Evolutionary conservation across 768 basidiomycete genomes (phyloP).

Genomic region (Goffeauzyma gilvescens): DNA sequence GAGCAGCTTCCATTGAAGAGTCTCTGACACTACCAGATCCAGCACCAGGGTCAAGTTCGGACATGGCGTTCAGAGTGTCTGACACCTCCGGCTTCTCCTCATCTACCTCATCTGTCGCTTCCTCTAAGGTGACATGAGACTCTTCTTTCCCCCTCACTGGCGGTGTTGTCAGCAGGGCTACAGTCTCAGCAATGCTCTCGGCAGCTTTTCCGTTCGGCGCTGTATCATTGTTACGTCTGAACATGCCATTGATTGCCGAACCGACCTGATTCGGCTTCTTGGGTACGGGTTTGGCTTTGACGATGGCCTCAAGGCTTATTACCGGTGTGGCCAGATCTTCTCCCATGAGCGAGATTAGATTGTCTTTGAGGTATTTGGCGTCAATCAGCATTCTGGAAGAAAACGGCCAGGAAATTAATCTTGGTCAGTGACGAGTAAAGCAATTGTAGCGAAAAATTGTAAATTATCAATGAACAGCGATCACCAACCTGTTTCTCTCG

Average conservation of each 20-base stretch:
- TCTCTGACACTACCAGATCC: too few relatives aligned
- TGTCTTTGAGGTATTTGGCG: conserved; percentile 54
- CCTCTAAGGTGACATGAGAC: too few relatives aligned
- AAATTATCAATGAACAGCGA: too few relatives aligned
- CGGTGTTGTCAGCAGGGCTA: too few relatives aligned
- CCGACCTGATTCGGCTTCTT: conserved; percentile 17
- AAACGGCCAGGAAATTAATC: conserved; percentile 10
- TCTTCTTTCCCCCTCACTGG: too few relatives aligned
- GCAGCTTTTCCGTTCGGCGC: too few relatives aligned
- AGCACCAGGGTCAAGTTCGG: too few relatives aligned
- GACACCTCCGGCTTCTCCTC: too few relatives aligned
- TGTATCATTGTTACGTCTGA: conserved; percentile 12
- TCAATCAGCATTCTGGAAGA: conserved; percentile 54
- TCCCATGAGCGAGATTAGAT: conserved; percentile 55
- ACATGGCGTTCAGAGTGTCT: too few relatives aligned
- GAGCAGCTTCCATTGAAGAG: too few relatives aligned
- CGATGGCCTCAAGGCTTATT: conserved; percentile 64
- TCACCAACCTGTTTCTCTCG: conserved; percentile 61
- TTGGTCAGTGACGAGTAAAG: background rate
- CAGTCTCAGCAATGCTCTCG: too few relatives aligned
- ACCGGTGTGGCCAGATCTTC: conserved; percentile 44
- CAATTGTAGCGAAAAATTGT: background rate
- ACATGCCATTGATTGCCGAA: conserved; percentile 19
- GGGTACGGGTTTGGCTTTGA: conserved; percentile 53
- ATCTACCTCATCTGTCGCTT: too few relatives aligned